Evolutionary conservation across 228 moss, liverwort and hornwort species (phyloP), one percentile per base, ranked within the genome.

Genomic region (Sphagnum fallax): DNA sequence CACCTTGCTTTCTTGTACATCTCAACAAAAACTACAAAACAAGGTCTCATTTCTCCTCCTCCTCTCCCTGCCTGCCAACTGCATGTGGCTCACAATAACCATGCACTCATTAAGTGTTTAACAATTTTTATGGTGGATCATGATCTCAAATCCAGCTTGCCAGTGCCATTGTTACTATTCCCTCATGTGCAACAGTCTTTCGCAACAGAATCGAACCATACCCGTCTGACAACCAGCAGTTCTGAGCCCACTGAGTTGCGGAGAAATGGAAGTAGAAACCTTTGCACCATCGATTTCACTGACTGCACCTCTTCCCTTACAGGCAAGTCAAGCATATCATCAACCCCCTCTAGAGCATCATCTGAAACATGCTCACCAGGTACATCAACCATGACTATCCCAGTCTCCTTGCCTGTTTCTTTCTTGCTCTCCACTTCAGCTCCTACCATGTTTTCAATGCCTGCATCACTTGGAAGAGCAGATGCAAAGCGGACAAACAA

Each of bases 171-270:
- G 32, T 32, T 32, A 32, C 32, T 32, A 32, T 32, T 32, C 32
- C 32, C 32, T 32, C 32, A 32, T 32, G 32, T 32, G 32, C 32
- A 32, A 32, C 2, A 32, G 32, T 32, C 2, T 32, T 32, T 32
- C 32, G 2, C 32, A 55, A 55, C 9, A 55, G 55, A 55, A 55
- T 55, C 1, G 55, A 16, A 16, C 50, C 74, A 63, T 88, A 88
- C 90, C 89, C 89, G 85, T 80, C 98, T 82, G 60, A 90, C 89
- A 66, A 87, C 89, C 69, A 89, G 82, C 63, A 76, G 65, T 66
- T 94, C 98, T 53, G 87, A 87, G 63, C 86, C 85, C 90, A 98
- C 90, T 16, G 80, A 83, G 77, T 87, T 94, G 62, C 91, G 87
- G 67, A 91, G 73, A 67, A 87, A 87, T 68, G 88, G 83, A 72